Conservation (phyloP, 441 rosid species). For the Croton setiger region DNA sequence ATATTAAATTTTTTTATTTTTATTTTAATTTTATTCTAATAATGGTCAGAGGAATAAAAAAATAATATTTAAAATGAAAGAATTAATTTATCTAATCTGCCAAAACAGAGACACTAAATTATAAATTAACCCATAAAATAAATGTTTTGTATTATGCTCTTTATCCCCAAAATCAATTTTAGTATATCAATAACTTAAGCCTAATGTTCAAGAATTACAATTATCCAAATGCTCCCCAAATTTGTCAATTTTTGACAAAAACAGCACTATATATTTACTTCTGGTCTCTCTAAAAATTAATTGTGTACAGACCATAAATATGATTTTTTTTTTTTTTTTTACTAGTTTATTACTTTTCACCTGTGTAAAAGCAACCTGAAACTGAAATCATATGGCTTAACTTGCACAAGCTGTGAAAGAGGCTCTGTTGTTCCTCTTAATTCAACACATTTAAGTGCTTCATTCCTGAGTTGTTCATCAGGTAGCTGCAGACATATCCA, state of each 20-base stretch:
- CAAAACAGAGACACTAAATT: no score
- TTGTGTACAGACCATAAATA: constrained; percentile 2
- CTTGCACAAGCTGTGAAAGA: constrained; percentile 50
- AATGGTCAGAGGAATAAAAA: no score
- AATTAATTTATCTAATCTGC: no score
- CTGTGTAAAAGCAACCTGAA: constrained; percentile 63
- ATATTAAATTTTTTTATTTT: no score
- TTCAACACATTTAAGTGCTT: constrained; percentile 51
- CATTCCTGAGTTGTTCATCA: constrained; percentile 45
- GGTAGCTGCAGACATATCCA: constrained; percentile 81
- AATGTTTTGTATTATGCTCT: neutral
- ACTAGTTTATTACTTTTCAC: constrained; percentile 22
- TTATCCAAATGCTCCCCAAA: no score
- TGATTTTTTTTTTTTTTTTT: no score
- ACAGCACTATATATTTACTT: constrained; percentile 14
- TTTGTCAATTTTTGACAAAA: neutral
- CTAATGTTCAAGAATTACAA: neutral
- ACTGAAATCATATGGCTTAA: constrained; percentile 77
- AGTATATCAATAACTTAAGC: constrained; percentile 10
- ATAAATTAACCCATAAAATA: neutral
- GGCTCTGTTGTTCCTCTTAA: constrained; percentile 44
- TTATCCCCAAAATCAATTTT: neutral
- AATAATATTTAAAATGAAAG: no score
- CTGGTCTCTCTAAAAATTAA: constrained; percentile 1
- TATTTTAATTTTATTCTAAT: no score